phyloP scores from a whole-genome alignment of 1,139 yeast species.

The Yueomyces sp. region DNA sequence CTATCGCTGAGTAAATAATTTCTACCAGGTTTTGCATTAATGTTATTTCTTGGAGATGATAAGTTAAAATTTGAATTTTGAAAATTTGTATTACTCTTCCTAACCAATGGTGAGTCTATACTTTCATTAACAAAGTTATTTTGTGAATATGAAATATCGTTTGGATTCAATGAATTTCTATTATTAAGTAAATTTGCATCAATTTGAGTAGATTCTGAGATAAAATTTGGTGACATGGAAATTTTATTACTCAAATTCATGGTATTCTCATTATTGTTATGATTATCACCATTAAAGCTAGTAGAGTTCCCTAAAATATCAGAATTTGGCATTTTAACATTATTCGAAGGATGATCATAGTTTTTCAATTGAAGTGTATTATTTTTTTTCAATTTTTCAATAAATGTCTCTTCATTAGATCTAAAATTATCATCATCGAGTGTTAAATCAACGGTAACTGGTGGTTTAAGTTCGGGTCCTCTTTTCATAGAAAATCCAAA shows the following conservation, averaged over 20 bases:
- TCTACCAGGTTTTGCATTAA: too few relatives aligned
- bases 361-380: conserved; percentile 10
- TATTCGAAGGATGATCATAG: conserved; percentile 3
- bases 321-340: background rate
- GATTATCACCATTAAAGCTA: background rate
- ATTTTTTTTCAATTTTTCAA: conserved; percentile 6
- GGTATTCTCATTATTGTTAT: too few relatives aligned
- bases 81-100: background rate
- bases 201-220: conserved; percentile 7
- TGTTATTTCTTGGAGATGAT: too few relatives aligned
- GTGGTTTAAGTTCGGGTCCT: conserved; percentile 3
- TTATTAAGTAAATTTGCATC: background rate
- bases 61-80: background rate
- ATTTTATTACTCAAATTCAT: too few relatives aligned
- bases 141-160: too few relatives aligned
- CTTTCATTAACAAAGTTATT: too few relatives aligned
- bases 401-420: conserved; percentile 6
- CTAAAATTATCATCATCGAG: conserved; percentile 12
- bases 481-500: too few relatives aligned
- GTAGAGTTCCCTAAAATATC: background rate
- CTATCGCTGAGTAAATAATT: too few relatives aligned
- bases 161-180: too few relatives aligned
- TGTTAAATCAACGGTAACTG: conserved; percentile 16
- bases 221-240: background rate
- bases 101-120: background rate